Base-by-base conservation (phyloP, 2,329 filamentous ascomycete species). In the Chalaropsis thielavioides region DNA sequence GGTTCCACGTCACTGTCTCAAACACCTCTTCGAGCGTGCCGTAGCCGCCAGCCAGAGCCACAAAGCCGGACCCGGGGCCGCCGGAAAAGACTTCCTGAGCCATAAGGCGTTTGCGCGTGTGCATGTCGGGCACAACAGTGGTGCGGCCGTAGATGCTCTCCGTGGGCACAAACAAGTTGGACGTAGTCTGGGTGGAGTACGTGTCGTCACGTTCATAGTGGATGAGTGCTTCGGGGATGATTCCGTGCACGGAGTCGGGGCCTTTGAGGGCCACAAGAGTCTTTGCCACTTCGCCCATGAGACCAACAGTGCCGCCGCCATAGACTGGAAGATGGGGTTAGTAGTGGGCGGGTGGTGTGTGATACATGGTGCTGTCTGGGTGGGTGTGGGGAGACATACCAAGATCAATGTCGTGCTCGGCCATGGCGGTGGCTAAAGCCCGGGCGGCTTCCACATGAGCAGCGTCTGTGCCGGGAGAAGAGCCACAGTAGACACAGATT, bases 11-110 rank as follows among this genome's bases (percentile, higher is more conserved):
- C 31, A 85, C 86, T 1, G 90, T 84, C 77, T 95, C 90, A 75
- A 96, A 91, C 73, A 99, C 81, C 80, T 99, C 94, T 78, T 99
- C 94, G 73, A 97, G 82, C 1, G 94, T 99, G 22, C 94, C 94
- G 75, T 92, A 99, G 0, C 94, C 94, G 54, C 92, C 92, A 64
- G 83, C 84, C 67, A 99, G 78, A 35, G 91, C 91, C 49, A 99
- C 84, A 76, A 99, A 99, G 13, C 92, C 92, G 66, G 85, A 87
- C 0, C 92, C 92, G 0, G 86, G 84, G 0, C 88, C 92, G 31
- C 90, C 90, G 22, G 83, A 81, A 27, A 95, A 82, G 17, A 97
- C 91, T 74, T 92, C 88, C 70, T 85, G 80, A 6, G 92, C 92
- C 94, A 99, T 97, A 77, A 94, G 81, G 70, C 88, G 84, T 79